A percentile compares a stretch with the other conserved stretches of the same genome.
These are phyloP conservation scores for Leishmania aethiopica DNA, from an alignment of 208 protist genomes.

Conservation along the genomic window DNA sequence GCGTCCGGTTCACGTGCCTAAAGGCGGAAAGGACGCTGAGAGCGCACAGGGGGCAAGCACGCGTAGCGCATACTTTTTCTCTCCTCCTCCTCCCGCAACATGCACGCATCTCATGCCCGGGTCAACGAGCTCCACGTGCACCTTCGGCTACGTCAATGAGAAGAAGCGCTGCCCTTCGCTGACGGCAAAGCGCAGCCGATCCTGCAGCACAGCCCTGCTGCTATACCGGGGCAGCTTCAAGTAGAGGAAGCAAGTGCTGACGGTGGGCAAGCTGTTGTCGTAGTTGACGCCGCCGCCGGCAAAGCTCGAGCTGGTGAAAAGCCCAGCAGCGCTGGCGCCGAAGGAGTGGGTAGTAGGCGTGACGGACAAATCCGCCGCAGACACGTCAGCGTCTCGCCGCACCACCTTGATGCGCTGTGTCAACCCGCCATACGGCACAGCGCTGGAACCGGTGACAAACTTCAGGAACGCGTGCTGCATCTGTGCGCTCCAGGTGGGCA, in stretches of 20 bases:
- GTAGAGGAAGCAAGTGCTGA: slow-evolving; percentile 97
- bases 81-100: background rate
- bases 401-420: slow-evolving; percentile 77
- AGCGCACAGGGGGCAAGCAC: background rate
- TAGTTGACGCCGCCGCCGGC: slow-evolving; percentile 1
- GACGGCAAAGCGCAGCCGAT: slow-evolving; percentile 69
- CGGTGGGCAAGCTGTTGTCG: slow-evolving; percentile 82
- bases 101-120: background rate
- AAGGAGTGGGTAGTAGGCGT: background rate
- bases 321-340: slow-evolving; percentile 4
- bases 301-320: slow-evolving; percentile 11
- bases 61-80: background rate
- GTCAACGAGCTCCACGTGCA: background rate
- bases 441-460: slow-evolving; percentile 82
- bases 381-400: slow-evolving; percentile 44
- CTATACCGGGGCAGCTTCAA: slow-evolving; percentile 95
- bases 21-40: background rate
- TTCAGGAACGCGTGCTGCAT: slow-evolving; percentile 77
- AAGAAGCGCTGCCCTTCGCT: slow-evolving; percentile 78
- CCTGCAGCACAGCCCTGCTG: slow-evolving; percentile 63
- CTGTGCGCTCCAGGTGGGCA: slow-evolving; percentile 51
- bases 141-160: slow-evolving; percentile 48
- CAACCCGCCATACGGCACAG: slow-evolving; percentile 60
- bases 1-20: background rate
- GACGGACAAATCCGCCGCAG: slow-evolving; percentile 8